Evolutionary conservation across 2,329 filamentous ascomycete genomes (phyloP), one percentile per base, ranked within the genome.

Genomic region (Pestalotiopsis sp.): DNA sequence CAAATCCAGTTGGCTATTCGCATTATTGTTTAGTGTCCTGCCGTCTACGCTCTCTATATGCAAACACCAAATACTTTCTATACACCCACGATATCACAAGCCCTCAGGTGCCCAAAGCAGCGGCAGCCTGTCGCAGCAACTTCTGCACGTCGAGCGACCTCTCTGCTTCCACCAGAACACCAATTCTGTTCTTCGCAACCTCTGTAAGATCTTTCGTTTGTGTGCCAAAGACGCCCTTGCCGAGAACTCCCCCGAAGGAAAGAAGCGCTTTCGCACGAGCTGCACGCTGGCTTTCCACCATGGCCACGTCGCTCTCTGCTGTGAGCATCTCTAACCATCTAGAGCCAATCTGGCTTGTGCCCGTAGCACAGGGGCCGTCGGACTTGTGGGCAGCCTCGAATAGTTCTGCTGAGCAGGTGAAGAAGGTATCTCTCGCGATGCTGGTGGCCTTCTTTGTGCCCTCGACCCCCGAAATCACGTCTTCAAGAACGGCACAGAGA

Each of bases 351-450:
- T 66, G 20, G 2, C 63, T 69, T 1, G 69, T 69, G 2, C 74
- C 75, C 0, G 69, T 62, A 1, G 52, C 62, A 17, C 60, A 70
- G 0, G 73, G 59, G 1, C 70, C 67, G 1, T 72, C 73, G 1
- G 76, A 73, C 12, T 74, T 70, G 1, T 69, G 70, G 0, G 83
- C 82, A 2, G 83, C 81, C 3, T 81, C 76, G 75, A 89, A 80
- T 14, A 89, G 68, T 13, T 87, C 85, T 14, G 73, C 72, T 0
- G 84, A 83, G 45, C 82, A 82, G 31, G 80, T 81, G 73, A 89
- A 90, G 85, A 87, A 89, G 1, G 83, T 80, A 52, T 84, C 82
- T 20, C 84, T 80, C 59, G 86, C 83, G 67, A 88, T 81, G 0
- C 75, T 72, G 9, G 85, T 14, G 79, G 83, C 69, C 74, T 77